Evolutionary conservation across 2,329 filamentous ascomycete species (phyloP), one percentile per base, ranked within the genome.

Genomic region (Xylariaceae sp.): DNA sequence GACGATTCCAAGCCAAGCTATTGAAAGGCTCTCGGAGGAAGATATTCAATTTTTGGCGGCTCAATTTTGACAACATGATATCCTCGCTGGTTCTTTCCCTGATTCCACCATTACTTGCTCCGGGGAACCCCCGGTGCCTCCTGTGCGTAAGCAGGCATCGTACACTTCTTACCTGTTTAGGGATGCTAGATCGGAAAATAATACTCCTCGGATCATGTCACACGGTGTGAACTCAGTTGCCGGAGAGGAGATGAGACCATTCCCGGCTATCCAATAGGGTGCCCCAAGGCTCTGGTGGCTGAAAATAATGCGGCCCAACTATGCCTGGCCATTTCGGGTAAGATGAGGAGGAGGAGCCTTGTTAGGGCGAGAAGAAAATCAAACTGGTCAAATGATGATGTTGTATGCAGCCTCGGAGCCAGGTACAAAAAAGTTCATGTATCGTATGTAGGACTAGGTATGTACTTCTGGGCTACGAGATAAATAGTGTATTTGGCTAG

Each of bases 61-160:
- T 46, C 11, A 30, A 10, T 6, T 40, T 21, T 9, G 6, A 24
- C 23, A 16, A 23, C 23, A 32, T 29, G 23, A 30, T 27, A 53
- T 27, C 23, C 45, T 60, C 58, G 58, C 58, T 51, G 46, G 58
- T 42, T 60, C 48, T 52, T 60, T 48, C 58, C 51, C 11, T 41
- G 15, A n/a, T 40, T 45, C 27, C 26, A 43, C 35, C 45, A 36
- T 35, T 32, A 33, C 18, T 32, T 24, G 42, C 41, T 32, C 33
- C 36, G 27, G 20, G 20, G 36, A 27, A 23, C 30, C 32, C 37
- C 51, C 29, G 30, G 20, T 36, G 35, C 32, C 23, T 40, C 44
- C 50, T 48, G 37, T 43, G 32, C 52, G 32, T 33, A 40, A 43
- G 18, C 20, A 15, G 30, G 32, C 35, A 40, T 43, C 4, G 40